phyloP scores from a whole-genome alignment of 2,329 filamentous ascomycete species.

The Clonostachys rhizophaga region DNA sequence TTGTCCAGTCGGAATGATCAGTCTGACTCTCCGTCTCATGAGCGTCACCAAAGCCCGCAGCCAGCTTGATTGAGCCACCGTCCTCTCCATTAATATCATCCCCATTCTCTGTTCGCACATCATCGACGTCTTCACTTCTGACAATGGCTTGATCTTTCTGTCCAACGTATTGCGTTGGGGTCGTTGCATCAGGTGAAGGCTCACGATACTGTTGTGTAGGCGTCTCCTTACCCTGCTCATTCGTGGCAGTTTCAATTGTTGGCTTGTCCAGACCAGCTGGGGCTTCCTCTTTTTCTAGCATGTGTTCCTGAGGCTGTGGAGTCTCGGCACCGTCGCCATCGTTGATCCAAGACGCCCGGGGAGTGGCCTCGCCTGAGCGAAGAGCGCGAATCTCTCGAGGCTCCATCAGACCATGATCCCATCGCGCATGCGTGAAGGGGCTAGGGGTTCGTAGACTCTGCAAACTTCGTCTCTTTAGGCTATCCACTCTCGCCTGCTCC shows the following conservation, averaged over 20 bases:
- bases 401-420: conserved; percentile 20
- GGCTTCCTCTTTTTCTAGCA: background rate
- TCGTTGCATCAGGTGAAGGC: background rate
- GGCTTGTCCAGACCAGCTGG: background rate
- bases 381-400: conserved; percentile 10
- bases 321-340: background rate
- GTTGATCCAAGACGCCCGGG: conserved; percentile 3
- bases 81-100: background rate
- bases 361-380: conserved; percentile 8
- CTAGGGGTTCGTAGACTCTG: conserved; percentile 72
- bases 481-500: conserved; percentile 75
- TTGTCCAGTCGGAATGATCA: conserved; percentile 32
- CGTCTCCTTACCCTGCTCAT: background rate
- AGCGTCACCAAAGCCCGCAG: conserved; percentile 2
- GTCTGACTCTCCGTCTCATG: conserved; percentile 8
- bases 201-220: no score
- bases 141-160: background rate
- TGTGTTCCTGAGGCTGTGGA: background rate
- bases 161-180: background rate
- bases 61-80: background rate
- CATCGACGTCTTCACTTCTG: conserved; percentile 6
- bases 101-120: conserved; percentile 31
- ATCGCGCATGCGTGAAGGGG: conserved; percentile 67
- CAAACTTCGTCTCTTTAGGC: conserved; percentile 69
- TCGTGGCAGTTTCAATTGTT: background rate